These are phyloP conservation scores for Aspergillus sclerotioniger DNA, from an alignment of 495 filamentous ascomycete species.

Conservation along the genomic window DNA sequence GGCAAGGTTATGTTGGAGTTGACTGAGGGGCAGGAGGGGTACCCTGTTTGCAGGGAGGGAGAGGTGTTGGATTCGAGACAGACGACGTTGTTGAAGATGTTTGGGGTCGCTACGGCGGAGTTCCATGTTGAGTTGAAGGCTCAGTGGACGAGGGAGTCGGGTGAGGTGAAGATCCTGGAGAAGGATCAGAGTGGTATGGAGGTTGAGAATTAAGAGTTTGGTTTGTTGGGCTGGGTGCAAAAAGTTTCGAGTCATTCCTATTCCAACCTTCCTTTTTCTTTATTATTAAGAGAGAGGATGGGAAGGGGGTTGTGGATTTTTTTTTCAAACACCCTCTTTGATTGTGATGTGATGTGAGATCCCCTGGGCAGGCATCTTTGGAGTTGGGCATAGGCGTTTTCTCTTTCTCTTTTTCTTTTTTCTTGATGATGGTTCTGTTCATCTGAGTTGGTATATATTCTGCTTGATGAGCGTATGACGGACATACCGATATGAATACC, in stretches of 20 bases:
- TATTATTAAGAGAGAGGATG: too few relatives aligned
- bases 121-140: conserved; percentile 79
- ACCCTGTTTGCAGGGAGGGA: conserved; percentile 77
- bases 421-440: conserved; percentile 14
- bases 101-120: conserved; percentile 83
- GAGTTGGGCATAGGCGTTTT: conserved; percentile 42
- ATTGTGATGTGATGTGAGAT: conserved; percentile 15
- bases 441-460: conserved; percentile 16
- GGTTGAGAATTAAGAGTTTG: conserved; percentile 32
- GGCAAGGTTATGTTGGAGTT: conserved; percentile 81
- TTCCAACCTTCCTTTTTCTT: conserved; percentile 19
- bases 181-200: conserved; percentile 40
- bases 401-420: conserved; percentile 23
- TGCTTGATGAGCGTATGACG: conserved; percentile 39
- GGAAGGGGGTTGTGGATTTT: conserved; percentile 18
- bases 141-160: conserved; percentile 44
- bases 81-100: conserved; percentile 90
- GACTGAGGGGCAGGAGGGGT: conserved; percentile 63
- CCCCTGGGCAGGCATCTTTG: conserved; percentile 30
- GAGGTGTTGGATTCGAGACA: conserved; percentile 82
- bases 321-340: conserved; percentile 25
- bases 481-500: conserved; percentile 28
- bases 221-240: too few relatives aligned
- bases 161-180: conserved; percentile 43
- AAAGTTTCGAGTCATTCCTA: conserved; percentile 8